A percentile compares a stretch with the other conserved stretches of the same genome.
phyloP scores from a whole-genome alignment of 768 basidiomycete genomes.

The Saitozyma podzolica region DNA sequence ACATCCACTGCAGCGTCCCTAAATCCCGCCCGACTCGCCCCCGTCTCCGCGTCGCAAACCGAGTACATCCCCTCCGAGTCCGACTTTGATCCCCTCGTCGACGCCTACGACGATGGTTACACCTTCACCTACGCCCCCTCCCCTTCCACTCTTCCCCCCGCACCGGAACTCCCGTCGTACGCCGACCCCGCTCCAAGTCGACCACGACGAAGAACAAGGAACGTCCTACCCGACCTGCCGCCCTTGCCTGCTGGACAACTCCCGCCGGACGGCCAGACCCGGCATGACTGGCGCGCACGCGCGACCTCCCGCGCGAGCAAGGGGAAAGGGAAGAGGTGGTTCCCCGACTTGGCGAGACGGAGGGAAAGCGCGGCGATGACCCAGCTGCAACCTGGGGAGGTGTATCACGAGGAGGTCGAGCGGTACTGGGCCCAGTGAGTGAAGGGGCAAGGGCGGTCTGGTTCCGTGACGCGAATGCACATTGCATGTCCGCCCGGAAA shows the following conservation, averaged over 20 bases:
- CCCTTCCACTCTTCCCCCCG: too few relatives aligned
- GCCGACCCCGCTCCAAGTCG: neutral
- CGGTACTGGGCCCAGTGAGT: conserved; percentile 48
- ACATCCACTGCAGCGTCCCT: too few relatives aligned
- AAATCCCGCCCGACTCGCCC: too few relatives aligned
- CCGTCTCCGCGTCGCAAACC: too few relatives aligned
- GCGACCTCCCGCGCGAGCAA: conserved; percentile 55
- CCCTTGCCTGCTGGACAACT: conserved; percentile 17
- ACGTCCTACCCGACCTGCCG: conserved; percentile 41
- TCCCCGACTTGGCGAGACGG: conserved; percentile 36
- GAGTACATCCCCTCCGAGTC: too few relatives aligned
- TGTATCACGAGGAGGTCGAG: conserved; percentile 51
- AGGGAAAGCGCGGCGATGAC: conserved; percentile 54
- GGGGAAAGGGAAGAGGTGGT: conserved; percentile 15
- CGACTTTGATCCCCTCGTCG: too few relatives aligned
- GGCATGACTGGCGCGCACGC: conserved; percentile 67
- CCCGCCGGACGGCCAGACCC: conserved; percentile 45
- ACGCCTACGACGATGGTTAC: too few relatives aligned
- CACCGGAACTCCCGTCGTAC: too few relatives aligned
- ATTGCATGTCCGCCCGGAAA: neutral
- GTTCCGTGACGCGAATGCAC: neutral
- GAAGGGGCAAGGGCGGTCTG: neutral
- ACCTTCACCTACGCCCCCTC: too few relatives aligned
- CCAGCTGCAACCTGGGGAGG: conserved; percentile 33
- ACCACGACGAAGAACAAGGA: neutral